These are phyloP conservation scores for Saccharum spontaneum DNA, from an alignment of 176 grass and related monocot genomes.

Conservation along the genomic window DNA sequence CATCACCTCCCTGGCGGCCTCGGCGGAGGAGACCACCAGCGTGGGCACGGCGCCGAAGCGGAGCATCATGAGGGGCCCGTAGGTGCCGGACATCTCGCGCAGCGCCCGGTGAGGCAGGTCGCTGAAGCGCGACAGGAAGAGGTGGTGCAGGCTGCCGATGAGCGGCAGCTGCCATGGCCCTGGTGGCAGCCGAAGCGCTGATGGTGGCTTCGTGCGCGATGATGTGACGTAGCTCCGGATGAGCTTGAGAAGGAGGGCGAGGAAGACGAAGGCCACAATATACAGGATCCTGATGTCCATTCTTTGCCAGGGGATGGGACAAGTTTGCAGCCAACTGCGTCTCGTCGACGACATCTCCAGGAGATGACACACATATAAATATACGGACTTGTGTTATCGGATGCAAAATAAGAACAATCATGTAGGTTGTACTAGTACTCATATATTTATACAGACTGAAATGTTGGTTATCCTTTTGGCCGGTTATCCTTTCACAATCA, in stretches of 20 bases:
- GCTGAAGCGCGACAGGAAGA: conserved; percentile 25
- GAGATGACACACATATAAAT: neutral
- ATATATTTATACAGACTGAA: no score
- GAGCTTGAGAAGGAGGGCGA: conserved; percentile 1
- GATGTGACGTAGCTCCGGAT: neutral
- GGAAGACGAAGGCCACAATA: neutral
- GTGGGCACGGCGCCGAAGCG: conserved; percentile 37
- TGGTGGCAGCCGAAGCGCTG: neutral
- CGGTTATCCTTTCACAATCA: no score
- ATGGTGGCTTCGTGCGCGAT: neutral
- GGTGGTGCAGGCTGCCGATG: conserved; percentile 49
- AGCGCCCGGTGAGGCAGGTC: conserved; percentile 36
- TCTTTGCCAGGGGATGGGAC: neutral
- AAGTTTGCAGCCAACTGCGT: neutral
- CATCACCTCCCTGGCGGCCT: conserved; percentile 48
- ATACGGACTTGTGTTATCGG: neutral
- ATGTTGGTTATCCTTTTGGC: no score
- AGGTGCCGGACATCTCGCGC: neutral
- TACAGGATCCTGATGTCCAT: conserved; percentile 10
- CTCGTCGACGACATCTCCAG: neutral
- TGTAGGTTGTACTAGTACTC: no score
- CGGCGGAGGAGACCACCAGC: conserved; percentile 40
- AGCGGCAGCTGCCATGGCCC: conserved; percentile 52
- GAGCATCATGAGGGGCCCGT: conserved; percentile 46
- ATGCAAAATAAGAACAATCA: no score